Evolutionary conservation across 331 rosid genomes (phyloP), one percentile per base, ranked within the genome.

Genomic region (Pyrus hybrid): DNA sequence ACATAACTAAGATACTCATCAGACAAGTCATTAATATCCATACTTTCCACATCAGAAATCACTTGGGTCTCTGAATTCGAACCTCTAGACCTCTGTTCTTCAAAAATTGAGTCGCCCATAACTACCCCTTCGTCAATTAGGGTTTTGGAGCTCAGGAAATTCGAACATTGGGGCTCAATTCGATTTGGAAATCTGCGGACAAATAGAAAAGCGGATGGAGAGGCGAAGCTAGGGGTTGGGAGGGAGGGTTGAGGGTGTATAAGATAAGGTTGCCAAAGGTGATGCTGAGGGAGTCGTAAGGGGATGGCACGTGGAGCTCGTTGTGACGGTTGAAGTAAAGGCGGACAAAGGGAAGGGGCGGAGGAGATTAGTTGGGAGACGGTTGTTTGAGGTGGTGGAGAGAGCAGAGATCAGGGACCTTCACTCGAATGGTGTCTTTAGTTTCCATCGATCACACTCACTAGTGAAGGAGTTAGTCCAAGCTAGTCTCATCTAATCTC

Each of bases 261-360:
- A 88, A 90, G 47, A 94, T 45, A 57, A 94, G 96, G 76, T 90
- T 97, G 20, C 97, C 97, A 41, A 78, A 43, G 58, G 88, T 61
- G 67, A 94, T 72, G 62, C 96, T 95, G 21, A 91, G 71, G 53
- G 93, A 83, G 14, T 79, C 88, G 35, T 75, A 16, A 0, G 82
- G 85, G 28, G 91, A 82, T 16, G 93, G 64, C 8, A 84, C 62
- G 53, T 8, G 69, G 67, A 93, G 88, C 82, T 91, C 96, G 82
- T 91, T 92, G 68, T 71, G 83, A 61, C 88, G 70, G 73, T 94
- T 91, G 79, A 94, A 89, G 28, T 95, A 93, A 43, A 93, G 89
- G 75, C 82, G 90, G 13, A 86, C 28, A 82, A 25, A 83, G 75
- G 71, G 88, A 79, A 25, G 96, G 79, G 0, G 87, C 49, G 7